Evolutionary conservation across 495 filamentous ascomycete species (phyloP), one percentile per base, ranked within the genome.

Genomic region (Podospora fimiseda): DNA sequence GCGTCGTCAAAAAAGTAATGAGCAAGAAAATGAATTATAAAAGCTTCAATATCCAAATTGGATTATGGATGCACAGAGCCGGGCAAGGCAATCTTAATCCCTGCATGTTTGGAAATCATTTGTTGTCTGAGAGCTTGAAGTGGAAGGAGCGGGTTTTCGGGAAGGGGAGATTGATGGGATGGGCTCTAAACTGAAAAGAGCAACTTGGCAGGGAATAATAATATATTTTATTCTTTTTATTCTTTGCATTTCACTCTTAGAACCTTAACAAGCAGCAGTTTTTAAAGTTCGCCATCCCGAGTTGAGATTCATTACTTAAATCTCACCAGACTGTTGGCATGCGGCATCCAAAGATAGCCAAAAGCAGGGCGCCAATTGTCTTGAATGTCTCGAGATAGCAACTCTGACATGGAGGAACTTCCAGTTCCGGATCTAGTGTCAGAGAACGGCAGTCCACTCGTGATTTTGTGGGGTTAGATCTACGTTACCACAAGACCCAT

Each of bases 31-130:
- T 18, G 3, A 4, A 7, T 6, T 41, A 14, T 14, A 9, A 18
- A 22, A 46, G 22, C 19, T 21, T 24, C 5, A 15, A 43, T 19
- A 20, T 24, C 15, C 9, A 33, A 33, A 47, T n/a, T n/a, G n/a
- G n/a, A n/a, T n/a, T n/a, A n/a, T 27, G 23, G 27, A 47, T 47
- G 22, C 44, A 47, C 22, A 27, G 22, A 47, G 44, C 44, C 42
- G 19, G 15, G 42, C 42, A 18, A 47, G n/a, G 20, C 23, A 47
- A 47, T 47, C 44, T 47, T 47, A 24, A 47, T 24, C 44, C 44
- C 44, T 47, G 44, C 44, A 24, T n/a, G 23, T 47, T 47, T 47
- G 44, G 44, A 47, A 47, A 47, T 47, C 22, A 47, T 30, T 30
- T 47, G 44, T 47, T 47, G 44, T 47, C 44, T 47, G 44, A 47